Evolutionary conservation across 768 basidiomycete genomes (phyloP), one percentile per base, ranked within the genome.

Genomic region (Russula abietina): DNA sequence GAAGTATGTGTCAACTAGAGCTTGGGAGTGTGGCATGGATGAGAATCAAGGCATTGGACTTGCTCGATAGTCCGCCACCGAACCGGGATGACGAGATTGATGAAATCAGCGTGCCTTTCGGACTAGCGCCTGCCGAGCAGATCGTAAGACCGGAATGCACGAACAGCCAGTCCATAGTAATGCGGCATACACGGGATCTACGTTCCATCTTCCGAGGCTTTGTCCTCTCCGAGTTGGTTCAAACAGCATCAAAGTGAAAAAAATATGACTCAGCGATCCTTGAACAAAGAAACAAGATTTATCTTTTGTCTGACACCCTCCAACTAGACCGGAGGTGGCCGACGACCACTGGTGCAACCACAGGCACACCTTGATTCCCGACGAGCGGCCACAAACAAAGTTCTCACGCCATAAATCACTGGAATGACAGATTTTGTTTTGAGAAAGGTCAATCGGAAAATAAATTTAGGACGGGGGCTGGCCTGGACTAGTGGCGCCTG

Each of bases 41-140:
- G 63, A 51, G 48, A 55, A 54, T 59, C 62, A 19, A 55, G 46
- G 58, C 38, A 64, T 60, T 60, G 63, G n/a, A 45, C 46, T 28
- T 43, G 46, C 54, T 64, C 39, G 54, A 56, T 53, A 60, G 54
- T 56, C 58, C 57, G 62, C 62, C 57, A 63, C 32, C 43, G 53
- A 64, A 55, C 16, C 28, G 46, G 46, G 48, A 24, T 64, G 63
- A 41, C 38, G 22, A 64, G 57, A 56, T 66, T 55, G 62, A 66
- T 66, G 65, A 66, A 66, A 66, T 64, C 65, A 66, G 65, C 65
- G 65, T 64, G 57, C 62, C 57, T 55, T 46, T 55, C 65, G 65
- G 65, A 55, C 46, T 38, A 49, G 57, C 54, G 49, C 62, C 62
- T 8, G 57, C 57, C 62, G 65, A 59, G 57, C 32, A 59, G 57